Conservation (phyloP, 805 yeast species). For the Yamadazyma insecticola region DNA sequence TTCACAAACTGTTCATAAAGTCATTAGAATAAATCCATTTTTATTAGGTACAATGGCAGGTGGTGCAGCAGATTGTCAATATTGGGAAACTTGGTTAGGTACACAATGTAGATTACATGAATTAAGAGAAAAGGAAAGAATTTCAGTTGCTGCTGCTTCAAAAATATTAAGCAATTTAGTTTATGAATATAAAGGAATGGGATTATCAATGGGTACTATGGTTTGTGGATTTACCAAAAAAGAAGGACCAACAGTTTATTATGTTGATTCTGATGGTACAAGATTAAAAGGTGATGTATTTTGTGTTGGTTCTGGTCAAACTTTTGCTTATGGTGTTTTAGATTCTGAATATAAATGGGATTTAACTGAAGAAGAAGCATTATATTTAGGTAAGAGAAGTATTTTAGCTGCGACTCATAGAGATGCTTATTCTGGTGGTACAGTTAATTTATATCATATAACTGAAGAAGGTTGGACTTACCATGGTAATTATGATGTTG, state of each 20-base stretch:
- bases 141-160: constrained; percentile 94
- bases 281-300: constrained; percentile 91
- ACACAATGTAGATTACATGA: constrained; percentile 94
- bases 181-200: constrained; percentile 94
- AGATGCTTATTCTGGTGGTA: constrained; percentile 98
- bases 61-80: constrained; percentile 99
- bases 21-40: constrained; percentile 92
- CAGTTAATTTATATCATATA: constrained; percentile 88
- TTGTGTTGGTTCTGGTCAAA: constrained; percentile 99
- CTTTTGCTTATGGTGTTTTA: constrained; percentile 97
- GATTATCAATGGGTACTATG: constrained; percentile 99
- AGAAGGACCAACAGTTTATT: constrained; percentile 93
- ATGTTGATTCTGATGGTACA: constrained; percentile 96
- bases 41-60: constrained; percentile 98
- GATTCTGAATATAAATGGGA: constrained; percentile 94
- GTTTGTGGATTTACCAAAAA: constrained; percentile 93
- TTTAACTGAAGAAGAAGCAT: constrained; percentile 85
- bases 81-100: constrained; percentile 99
- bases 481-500: constrained; percentile 94
- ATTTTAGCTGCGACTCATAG: constrained; percentile 97
- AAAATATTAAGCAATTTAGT: constrained; percentile 88
- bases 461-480: constrained; percentile 91
- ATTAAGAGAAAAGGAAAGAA: constrained; percentile 89
- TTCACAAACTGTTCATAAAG: constrained; percentile 96
- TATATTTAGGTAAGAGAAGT: constrained; percentile 90